Evolutionary conservation across 2,329 filamentous ascomycete species (phyloP), one percentile per base, ranked within the genome.

Genomic region (Colletotrichum agaves): DNA sequence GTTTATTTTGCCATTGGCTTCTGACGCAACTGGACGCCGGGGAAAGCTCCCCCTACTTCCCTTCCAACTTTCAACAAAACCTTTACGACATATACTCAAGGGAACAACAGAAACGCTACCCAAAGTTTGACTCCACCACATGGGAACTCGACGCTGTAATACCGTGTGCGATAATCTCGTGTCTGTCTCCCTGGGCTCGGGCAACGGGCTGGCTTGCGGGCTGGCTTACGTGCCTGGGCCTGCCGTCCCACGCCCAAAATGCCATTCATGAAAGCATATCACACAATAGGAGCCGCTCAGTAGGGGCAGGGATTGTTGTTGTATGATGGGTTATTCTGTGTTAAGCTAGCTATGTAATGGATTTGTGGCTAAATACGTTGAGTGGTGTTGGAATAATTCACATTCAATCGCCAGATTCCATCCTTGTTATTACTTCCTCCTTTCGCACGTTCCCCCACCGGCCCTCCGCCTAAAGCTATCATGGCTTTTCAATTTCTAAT

Each of bases 111-210:
- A 64, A 67, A 64, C 44, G 35, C 23, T 46, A 33, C 13, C 27
- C 52, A 44, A 63, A 59, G 31, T 64, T 64, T 59, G 60, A 59
- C 53, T 57, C 35, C 39, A 17, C 61, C 52, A 67, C 64, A 64
- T 58, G 53, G 46, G 64, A 67, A 67, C 60, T 59, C 13, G 27
- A 27, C 27, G 27, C 6, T 7, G 27, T 27, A 27, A 2, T 4
- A 27, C 27, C 2, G 8, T 7, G 27, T 8, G 8, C 27, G 27
- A 8, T 50, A 33, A 33, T 43, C 21, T n/a, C 31, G 17, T 55
- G 56, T 33, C 31, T 47, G 33, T 52, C 35, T 41, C 44, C 46
- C 46, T 19, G 35, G 33, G 44, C 44, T 53, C 47, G 47, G 47
- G 23, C 47, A 23, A 15, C 21, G 46, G 46, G 46, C 46, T 49